Conservation (phyloP, 2,329 filamentous ascomycete genomes). For the Pezicula radicicola region DNA sequence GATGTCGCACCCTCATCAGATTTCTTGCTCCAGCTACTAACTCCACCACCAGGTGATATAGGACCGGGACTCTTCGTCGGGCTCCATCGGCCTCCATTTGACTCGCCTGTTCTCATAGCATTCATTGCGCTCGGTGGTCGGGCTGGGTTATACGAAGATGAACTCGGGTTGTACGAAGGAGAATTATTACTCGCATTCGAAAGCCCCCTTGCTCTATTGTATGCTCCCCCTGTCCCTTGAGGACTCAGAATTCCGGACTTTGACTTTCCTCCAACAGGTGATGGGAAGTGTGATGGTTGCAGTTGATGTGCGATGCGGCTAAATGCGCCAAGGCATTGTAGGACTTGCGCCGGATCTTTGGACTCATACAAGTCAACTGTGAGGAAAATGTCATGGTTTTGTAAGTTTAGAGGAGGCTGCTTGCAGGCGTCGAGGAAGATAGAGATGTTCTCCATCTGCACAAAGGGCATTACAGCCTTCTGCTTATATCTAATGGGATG, state of each 20-base stretch:
- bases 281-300: conserved; percentile 72
- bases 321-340: conserved; percentile 90
- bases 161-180: conserved; percentile 23
- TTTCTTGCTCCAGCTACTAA: conserved; percentile 89
- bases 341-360: conserved; percentile 93
- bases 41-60: conserved; percentile 47
- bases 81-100: conserved; percentile 55
- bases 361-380: conserved; percentile 95
- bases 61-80: conserved; percentile 58
- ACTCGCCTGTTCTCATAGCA: conserved; percentile 28
- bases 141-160: conserved; percentile 35
- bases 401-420: conserved; percentile 77
- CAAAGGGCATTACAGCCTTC: conserved; percentile 88
- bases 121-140: conserved; percentile 35
- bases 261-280: conserved; percentile 69
- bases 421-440: conserved; percentile 91
- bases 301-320: conserved; percentile 77
- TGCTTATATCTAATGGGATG: conserved; percentile 83
- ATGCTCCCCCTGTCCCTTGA: conserved; percentile 53
- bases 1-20: conserved; percentile 76
- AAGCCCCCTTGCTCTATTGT: conserved; percentile 42
- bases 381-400: conserved; percentile 91
- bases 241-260: conserved; percentile 61
- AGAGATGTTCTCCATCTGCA: conserved; percentile 99
- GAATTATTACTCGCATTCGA: conserved; percentile 60